A percentile compares a stretch with the other conserved stretches of the same genome.
phyloP scores from a whole-genome alignment of 164 flowering plant species.

The Magnolia officinalis region DNA sequence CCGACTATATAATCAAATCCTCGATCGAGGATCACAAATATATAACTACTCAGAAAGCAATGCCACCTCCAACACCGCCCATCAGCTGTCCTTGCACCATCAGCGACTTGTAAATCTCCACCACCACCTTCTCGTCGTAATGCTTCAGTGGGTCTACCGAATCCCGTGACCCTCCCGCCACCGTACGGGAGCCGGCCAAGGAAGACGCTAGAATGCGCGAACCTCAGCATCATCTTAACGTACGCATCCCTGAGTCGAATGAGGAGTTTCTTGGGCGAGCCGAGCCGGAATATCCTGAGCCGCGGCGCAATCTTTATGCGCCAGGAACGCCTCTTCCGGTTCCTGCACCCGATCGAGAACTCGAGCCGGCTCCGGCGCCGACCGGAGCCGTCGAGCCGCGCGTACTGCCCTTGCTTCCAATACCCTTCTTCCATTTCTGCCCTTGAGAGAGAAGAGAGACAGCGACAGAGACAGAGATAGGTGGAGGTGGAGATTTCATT shows the following conservation, averaged over 20 bases:
- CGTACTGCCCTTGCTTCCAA: neutral
- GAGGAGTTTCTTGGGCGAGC: constrained; percentile 48
- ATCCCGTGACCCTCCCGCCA: constrained; percentile 15
- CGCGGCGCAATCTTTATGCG: constrained; percentile 43
- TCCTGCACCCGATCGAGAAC: neutral
- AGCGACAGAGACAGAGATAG: neutral
- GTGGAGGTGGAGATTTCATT: neutral
- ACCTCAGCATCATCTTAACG: constrained; percentile 65
- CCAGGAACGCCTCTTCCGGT: constrained; percentile 36
- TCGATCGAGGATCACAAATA: neutral
- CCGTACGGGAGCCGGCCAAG: constrained; percentile 23
- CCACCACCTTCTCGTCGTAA: constrained; percentile 67
- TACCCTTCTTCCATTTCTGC: neutral
- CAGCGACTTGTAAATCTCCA: constrained; percentile 66
- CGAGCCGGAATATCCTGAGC: constrained; percentile 26
- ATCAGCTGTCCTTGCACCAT: constrained; percentile 37
- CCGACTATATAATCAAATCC: neutral
- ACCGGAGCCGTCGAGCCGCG: neutral
- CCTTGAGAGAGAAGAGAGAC: neutral
- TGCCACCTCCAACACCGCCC: neutral
- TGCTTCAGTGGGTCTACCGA: constrained; percentile 40
- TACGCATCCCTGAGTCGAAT: constrained; percentile 61
- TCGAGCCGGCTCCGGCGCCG: neutral
- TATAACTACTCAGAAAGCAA: neutral
- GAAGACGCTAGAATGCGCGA: constrained; percentile 42